Evolutionary conservation across 495 filamentous ascomycete species (phyloP), one percentile per base, ranked within the genome.

Genomic region (Penicillium pulvis): DNA sequence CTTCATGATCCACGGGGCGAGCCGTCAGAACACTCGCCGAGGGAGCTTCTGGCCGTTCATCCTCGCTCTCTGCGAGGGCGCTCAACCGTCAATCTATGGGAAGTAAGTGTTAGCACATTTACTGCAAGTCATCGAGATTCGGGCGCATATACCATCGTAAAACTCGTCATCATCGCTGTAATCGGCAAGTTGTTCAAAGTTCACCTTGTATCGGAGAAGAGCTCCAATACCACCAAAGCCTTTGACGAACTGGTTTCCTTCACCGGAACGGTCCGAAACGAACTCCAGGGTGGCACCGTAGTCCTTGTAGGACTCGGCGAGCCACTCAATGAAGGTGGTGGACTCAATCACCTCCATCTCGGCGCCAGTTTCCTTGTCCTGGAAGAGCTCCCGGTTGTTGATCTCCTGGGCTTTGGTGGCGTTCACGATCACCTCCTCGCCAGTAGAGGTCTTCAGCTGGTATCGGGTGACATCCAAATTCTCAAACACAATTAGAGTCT

Each of bases 181-280:
- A 75, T 98, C 95, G 67, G 89, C 90, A 73, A 98, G 85, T 75
- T 98, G 95, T 79, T 98, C 94, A 80, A 98, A 98, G 81, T 98
- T 98, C 80, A 98, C 90, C 81, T 97, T 98, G 86, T 98, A 98
- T 60, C 94, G 90, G 70, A 98, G 87, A 65, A 98, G 87, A 47
- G 93, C 93, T 57, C 94, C 94, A 64, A 98, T 95, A 67, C 94
- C 94, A 87, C 94, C 94, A 69, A 98, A 98, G 55, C 94, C 94
- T 79, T 97, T 97, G 66, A 98, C 94, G 79, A 98, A 98, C 79
- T 98, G 94, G 77, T 98, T 98, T 69, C 94, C 94, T 75, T 98
- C 94, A 61, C 89, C 92, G 39, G 93, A 97, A 36, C 92, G 87
- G 71, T 98, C 94, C 23, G 93, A 97, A 35, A 98, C 95, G 63